These are phyloP conservation scores for Russula lepida DNA, from an alignment of 768 basidiomycete genomes.

Conservation along the genomic window DNA sequence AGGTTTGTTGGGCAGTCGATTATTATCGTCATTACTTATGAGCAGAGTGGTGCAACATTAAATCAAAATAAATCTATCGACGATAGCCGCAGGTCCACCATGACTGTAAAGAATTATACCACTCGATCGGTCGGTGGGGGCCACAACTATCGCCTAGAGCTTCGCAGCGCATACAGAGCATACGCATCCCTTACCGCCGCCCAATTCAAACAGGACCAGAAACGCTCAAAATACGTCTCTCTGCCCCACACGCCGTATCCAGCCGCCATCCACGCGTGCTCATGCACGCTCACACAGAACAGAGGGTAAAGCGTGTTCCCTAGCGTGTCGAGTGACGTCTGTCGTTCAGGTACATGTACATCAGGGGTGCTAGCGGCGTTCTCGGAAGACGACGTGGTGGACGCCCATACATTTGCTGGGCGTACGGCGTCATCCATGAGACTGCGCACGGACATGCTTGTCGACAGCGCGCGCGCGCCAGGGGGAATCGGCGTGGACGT, in stretches of 20 bases:
- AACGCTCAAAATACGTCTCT: constrained; percentile 73
- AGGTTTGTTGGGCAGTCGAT: not conserved
- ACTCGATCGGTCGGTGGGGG: not conserved
- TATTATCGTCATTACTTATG: not conserved
- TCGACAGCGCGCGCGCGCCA: constrained; percentile 15
- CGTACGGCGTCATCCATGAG: not conserved
- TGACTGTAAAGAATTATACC: not conserved
- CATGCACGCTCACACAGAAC: constrained; percentile 71
- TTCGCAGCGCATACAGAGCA: not conserved
- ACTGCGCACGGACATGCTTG: not conserved
- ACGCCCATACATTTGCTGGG: not conserved
- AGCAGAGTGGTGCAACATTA: not conserved
- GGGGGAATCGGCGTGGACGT: not conserved
- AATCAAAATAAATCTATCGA: not conserved
- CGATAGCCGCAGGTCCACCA: not conserved
- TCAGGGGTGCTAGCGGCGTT: not conserved
- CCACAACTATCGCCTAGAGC: not conserved
- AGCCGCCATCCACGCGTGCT: constrained; percentile 79
- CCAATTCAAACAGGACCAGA: constrained; percentile 85
- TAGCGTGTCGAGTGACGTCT: constrained; percentile 21
- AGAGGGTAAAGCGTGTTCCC: constrained; percentile 62
- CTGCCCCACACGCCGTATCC: constrained; percentile 90
- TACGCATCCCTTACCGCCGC: constrained; percentile 38
- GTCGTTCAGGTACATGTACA: not conserved
- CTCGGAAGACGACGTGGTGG: not conserved